phyloP scores from a whole-genome alignment of 768 basidiomycete genomes.

The Calocera cornea region DNA sequence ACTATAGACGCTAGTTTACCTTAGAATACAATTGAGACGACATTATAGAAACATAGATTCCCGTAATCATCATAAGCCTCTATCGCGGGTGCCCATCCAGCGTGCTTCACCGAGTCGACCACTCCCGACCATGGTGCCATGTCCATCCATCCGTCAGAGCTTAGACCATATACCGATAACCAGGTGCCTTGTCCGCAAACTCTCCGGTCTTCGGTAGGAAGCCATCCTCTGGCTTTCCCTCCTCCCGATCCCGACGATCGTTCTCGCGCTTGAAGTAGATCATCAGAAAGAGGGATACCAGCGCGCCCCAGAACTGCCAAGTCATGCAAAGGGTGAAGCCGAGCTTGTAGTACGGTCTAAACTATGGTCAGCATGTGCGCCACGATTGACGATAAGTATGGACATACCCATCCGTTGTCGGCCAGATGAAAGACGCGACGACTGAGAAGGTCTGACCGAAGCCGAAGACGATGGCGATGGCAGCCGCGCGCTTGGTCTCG shows the following conservation, averaged over 20 bases:
- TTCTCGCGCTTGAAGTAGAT: not conserved
- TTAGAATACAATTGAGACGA: too few relatives aligned
- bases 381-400: not conserved
- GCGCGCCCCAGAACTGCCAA: not conserved
- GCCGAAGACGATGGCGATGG: not conserved
- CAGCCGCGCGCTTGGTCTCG: not conserved
- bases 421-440: not conserved
- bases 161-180: not conserved
- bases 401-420: not conserved
- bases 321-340: not conserved
- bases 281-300: not conserved
- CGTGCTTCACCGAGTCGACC: too few relatives aligned
- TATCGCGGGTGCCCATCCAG: too few relatives aligned
- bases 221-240: not conserved
- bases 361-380: not conserved
- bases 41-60: too few relatives aligned
- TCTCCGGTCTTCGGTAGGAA: not conserved
- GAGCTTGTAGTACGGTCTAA: not conserved
- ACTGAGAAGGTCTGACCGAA: constrained; percentile 3
- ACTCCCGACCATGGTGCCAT: too few relatives aligned
- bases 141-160: not conserved
- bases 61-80: too few relatives aligned
- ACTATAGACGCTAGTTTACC: too few relatives aligned
- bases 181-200: not conserved
- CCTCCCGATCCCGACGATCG: not conserved